A percentile compares a stretch with the other conserved stretches of the same genome.
phyloP scores from a whole-genome alignment of 208 protist species.

The Acanthamoeba rhysodes region DNA sequence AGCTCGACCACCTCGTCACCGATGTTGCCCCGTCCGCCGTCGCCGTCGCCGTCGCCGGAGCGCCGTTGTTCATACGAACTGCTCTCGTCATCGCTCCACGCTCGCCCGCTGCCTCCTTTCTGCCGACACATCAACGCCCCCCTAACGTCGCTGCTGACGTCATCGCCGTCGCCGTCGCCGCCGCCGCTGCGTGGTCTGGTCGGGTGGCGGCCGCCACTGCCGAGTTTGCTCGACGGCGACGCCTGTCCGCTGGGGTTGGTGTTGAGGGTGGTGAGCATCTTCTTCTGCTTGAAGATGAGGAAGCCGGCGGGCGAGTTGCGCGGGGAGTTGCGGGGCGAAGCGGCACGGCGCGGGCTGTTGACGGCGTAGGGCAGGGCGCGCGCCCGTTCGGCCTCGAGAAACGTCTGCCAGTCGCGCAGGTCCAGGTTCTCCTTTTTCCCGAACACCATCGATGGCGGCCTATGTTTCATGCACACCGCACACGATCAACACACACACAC shows the following conservation, averaged over 20 bases:
- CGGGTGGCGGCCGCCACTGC: background rate
- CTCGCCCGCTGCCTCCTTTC: background rate
- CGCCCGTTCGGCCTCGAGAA: background rate
- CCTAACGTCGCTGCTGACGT: background rate
- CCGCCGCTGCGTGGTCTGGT: background rate
- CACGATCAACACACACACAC: background rate
- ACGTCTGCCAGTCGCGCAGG: background rate
- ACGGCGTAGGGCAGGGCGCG: background rate
- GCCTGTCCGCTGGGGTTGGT: background rate
- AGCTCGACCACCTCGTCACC: conserved; percentile 6
- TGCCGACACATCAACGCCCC: background rate
- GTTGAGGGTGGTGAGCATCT: conserved; percentile 20
- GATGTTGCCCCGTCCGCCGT: no score
- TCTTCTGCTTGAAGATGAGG: conserved; percentile 32
- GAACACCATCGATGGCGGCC: background rate
- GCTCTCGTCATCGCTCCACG: background rate
- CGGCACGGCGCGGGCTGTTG: background rate
- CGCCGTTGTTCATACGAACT: background rate
- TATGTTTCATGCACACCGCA: background rate
- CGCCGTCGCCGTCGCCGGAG: background rate
- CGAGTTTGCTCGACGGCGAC: background rate
- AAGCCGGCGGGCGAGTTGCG: conserved; percentile 10
- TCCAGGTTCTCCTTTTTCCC: background rate
- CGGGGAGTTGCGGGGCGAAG: background rate
- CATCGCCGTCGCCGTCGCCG: background rate